These are phyloP conservation scores for Arthromyces matolae DNA, from an alignment of 768 basidiomycete species.

Conservation along the genomic window DNA sequence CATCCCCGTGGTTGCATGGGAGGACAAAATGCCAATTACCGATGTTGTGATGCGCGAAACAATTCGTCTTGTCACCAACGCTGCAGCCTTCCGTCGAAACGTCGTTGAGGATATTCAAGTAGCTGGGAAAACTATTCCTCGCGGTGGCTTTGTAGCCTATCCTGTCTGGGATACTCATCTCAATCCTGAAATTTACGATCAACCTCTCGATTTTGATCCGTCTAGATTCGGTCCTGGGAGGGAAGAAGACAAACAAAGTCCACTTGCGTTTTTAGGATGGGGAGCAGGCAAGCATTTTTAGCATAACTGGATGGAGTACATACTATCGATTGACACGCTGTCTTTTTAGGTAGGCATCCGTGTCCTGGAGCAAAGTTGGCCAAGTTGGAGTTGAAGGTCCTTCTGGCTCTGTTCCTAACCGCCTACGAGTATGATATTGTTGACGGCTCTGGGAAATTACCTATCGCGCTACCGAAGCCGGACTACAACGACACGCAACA, in stretches of 20 bases:
- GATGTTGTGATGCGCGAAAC: conserved; percentile 36
- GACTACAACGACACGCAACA: conserved; percentile 32
- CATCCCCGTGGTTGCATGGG: conserved; percentile 35
- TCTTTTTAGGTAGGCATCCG: conserved; percentile 22
- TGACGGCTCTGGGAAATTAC: conserved; percentile 25
- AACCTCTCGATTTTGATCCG: conserved; percentile 34
- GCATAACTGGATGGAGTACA: background rate
- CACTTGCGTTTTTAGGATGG: conserved; percentile 34
- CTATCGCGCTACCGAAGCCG: conserved; percentile 3
- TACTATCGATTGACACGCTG: background rate
- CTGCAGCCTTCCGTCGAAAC: conserved; percentile 31
- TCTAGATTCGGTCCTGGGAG: conserved; percentile 25
- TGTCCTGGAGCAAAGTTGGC: conserved; percentile 37
- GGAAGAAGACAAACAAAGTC: conserved; percentile 32
- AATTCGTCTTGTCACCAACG: conserved; percentile 27
- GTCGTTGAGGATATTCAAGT: conserved; percentile 24
- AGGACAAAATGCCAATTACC: conserved; percentile 33
- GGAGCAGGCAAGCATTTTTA: conserved; percentile 29
- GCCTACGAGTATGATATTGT: conserved; percentile 32
- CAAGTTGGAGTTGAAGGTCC: conserved; percentile 36
- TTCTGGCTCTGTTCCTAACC: conserved; percentile 29
- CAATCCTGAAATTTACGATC: conserved; percentile 32
- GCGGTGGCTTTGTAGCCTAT: conserved; percentile 33
- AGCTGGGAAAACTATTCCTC: conserved; percentile 21
- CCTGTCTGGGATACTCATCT: conserved; percentile 28